Base-by-base conservation (phyloP, 768 basidiomycete species). In the Boletus pseudo-olivaceus region DNA sequence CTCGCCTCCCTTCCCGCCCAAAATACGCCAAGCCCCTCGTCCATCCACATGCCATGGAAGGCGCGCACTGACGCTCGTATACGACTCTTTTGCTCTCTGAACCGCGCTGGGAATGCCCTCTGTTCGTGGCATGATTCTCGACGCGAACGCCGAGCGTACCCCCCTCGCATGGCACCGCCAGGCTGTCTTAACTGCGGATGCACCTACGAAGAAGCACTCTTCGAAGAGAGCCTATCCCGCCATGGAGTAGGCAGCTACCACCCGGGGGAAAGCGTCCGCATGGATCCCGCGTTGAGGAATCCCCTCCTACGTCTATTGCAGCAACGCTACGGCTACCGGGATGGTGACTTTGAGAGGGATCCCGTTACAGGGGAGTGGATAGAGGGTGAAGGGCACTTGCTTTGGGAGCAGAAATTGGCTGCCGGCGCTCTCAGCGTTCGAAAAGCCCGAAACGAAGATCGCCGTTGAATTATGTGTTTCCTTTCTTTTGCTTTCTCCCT, bases 101-200 rank as follows among this genome's bases (percentile, higher is more conserved):
- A 93, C 70, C 83, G 91, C 47, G 90, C 90, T 0, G 91, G 91
- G 32, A 93, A 93, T 61, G 90, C 90, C 1, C 80, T 93, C 34
- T 93, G 90, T 67, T 85, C 91, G 4, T 93, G 90, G 90, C 90
- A 93, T 63, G 91, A 93, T 69, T 90, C 90, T 2, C 79, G 90
- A 43, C 83, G 90, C 29, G 90, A 93, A 71, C 84, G 91, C 30
- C 81, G 91, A 9, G 77, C 78, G 0, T 83, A 80, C 62, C 88
- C 90, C 4, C 89, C 91, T 10, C 83, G 90, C 43, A 86, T 86
- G 76, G 91, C 90, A 5, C 90, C 90, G 10, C 73, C 78, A 0
- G 87, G 88, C 10, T 79, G 79, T 60, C 82, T 93, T 53, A 93
- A 93, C 75, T 93, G 90, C 62, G 90, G 91, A 7, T 93, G 90